phyloP scores from a whole-genome alignment of 148 eudicot genomes.

The Oxyria digyna region DNA sequence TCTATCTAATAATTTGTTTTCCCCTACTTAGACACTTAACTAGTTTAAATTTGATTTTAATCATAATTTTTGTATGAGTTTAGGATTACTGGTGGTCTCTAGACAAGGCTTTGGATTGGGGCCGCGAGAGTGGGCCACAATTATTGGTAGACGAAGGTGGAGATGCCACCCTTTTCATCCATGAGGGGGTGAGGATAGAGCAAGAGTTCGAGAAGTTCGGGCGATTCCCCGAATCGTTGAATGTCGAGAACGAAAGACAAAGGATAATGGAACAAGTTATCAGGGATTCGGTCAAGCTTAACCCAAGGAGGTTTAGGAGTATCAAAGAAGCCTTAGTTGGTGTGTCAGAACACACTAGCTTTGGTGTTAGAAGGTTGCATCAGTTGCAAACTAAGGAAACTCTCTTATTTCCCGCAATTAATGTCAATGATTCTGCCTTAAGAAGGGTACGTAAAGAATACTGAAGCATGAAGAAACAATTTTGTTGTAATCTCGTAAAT shows the following conservation, averaged over 20 bases:
- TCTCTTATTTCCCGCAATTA: slow-evolving; percentile 80
- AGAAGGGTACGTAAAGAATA: slow-evolving; percentile 51
- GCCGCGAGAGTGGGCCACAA: too few relatives aligned
- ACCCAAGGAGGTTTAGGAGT: neutral
- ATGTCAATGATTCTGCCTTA: slow-evolving; percentile 83
- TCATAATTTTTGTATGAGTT: too few relatives aligned
- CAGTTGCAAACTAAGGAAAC: slow-evolving; percentile 70
- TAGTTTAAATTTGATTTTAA: too few relatives aligned
- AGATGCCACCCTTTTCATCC: too few relatives aligned
- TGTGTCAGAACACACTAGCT: slow-evolving; percentile 87
- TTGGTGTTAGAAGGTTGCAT: slow-evolving; percentile 90
- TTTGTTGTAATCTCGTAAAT: too few relatives aligned
- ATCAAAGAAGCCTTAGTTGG: slow-evolving; percentile 31
- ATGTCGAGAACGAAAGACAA: slow-evolving; percentile 46
- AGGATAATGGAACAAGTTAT: neutral
- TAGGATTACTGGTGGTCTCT: too few relatives aligned
- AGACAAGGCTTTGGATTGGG: too few relatives aligned
- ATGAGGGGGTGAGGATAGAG: too few relatives aligned
- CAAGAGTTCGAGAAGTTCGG: slow-evolving; percentile 55
- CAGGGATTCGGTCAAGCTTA: neutral
- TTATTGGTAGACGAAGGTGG: too few relatives aligned
- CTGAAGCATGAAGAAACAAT: too few relatives aligned
- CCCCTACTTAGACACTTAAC: too few relatives aligned
- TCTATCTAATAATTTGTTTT: too few relatives aligned
- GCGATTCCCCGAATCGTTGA: slow-evolving; percentile 46